Evolutionary conservation across 2,329 filamentous ascomycete genomes (phyloP).

Genomic region (Oidium heveae): DNA sequence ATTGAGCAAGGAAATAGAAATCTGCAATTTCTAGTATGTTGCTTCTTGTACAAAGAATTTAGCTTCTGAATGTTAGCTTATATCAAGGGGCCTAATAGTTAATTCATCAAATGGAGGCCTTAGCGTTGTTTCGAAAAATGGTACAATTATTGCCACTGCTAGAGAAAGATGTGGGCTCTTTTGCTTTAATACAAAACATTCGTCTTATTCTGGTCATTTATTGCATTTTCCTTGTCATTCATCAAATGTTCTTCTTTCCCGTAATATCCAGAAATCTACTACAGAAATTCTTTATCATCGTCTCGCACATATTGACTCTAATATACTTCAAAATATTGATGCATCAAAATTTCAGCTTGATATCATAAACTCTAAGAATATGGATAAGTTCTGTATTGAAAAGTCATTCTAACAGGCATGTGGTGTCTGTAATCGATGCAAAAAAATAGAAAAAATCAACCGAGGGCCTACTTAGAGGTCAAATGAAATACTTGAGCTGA

Average conservation of each 20-base stretch:
- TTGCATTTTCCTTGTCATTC: too few species aligned
- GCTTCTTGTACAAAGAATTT: background rate
- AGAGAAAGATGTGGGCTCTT: background rate
- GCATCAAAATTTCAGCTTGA: background rate
- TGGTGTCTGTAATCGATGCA: background rate
- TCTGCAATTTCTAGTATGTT: background rate
- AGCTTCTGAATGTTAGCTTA: background rate
- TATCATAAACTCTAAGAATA: background rate
- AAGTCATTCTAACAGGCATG: background rate
- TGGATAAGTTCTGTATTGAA: background rate
- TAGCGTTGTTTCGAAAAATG: background rate
- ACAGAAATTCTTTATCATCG: constrained; percentile 3
- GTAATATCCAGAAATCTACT: background rate
- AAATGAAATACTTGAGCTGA: background rate
- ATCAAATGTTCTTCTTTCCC: background rate
- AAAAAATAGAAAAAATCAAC: background rate
- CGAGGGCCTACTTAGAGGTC: background rate
- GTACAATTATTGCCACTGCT: background rate
- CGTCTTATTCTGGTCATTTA: background rate
- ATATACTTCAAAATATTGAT: background rate
- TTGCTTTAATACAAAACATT: background rate
- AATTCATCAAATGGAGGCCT: background rate
- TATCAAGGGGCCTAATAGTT: background rate
- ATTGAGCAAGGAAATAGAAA: background rate
- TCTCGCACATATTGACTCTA: background rate